Conservation (phyloP, 2,329 filamentous ascomycete genomes). For the Tolypocladium endophyticum region DNA sequence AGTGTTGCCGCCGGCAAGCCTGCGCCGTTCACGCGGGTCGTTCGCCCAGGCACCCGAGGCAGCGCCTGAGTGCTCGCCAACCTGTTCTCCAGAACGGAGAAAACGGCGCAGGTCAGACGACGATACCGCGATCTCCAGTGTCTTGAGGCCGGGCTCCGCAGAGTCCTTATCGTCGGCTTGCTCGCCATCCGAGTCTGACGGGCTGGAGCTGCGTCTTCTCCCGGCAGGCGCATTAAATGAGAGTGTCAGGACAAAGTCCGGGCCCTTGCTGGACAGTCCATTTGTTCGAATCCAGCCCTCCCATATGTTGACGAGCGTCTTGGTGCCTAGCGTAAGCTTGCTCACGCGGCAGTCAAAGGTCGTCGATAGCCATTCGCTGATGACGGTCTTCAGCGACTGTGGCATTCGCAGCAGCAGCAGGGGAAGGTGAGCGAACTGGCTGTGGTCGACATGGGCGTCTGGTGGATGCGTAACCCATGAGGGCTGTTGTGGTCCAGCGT, state of each 20-base stretch:
- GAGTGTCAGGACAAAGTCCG: constrained; percentile 39
- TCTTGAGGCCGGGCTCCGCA: constrained; percentile 20
- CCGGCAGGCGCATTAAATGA: constrained; percentile 34
- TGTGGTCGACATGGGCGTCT: constrained; percentile 5
- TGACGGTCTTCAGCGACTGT: constrained; percentile 33
- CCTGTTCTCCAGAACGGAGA: constrained; percentile 24
- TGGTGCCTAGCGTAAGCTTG: constrained; percentile 37
- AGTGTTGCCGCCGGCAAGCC: constrained; percentile 32
- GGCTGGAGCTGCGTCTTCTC: not conserved
- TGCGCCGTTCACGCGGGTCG: constrained; percentile 28
- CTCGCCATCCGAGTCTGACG: constrained; percentile 6
- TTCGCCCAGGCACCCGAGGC: constrained; percentile 15
- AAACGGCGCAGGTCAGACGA: constrained; percentile 37
- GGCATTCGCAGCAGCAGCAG: constrained; percentile 47
- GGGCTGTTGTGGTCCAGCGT: constrained; percentile 1
- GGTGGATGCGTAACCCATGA: constrained; percentile 10
- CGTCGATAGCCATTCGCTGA: constrained; percentile 40
- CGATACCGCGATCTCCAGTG: constrained; percentile 42
- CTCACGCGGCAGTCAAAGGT: constrained; percentile 48
- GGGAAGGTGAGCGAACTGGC: constrained; percentile 35
- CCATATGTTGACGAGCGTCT: constrained; percentile 37
- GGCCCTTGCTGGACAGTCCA: constrained; percentile 21
- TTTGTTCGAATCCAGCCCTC: constrained; percentile 38
- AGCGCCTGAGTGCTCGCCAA: constrained; percentile 1
- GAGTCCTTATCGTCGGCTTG: constrained; percentile 7